Base-by-base conservation (phyloP, 1,284 basidiomycete genomes). In the Moesziomyces parantarcticus region DNA sequence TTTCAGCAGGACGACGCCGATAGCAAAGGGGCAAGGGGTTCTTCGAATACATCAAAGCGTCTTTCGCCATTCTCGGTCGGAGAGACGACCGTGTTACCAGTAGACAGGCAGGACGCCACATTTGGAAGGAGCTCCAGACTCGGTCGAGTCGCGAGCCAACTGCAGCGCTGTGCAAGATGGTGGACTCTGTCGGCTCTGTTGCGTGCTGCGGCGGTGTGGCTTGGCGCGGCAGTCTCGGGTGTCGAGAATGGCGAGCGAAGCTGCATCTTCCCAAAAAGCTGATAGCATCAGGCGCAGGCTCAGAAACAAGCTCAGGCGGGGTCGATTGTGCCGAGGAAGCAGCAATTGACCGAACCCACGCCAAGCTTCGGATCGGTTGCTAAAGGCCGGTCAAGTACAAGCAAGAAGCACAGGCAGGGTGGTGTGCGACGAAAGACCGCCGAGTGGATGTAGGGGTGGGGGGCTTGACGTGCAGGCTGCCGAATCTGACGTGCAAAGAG, bases 401-500 rank as follows among this genome's bases (percentile, higher is more conserved):
- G 14, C 36, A 16, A 6, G 1, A 39, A 14, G 36, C 36, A 14
- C 11, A 18, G 36, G 36, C 16, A 4, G 18, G 11, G 16, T 18
- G 18, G 11, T 18, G 16, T 16, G 18, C 5, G 14, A 11, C 29
- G 29, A 11, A 32, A 32, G 29, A 11, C 6, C 11, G 5, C 11
- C 6, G 6, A 32, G 29, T 32, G 6, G 43, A 39, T 48, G 7
- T 8, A 9, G 32, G 36, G 23, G 23, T 50, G n/a, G 47, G 43
- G 26, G 49, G 50, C 61, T 56, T 61, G 65, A 67, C 65, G 65
- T 67, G 65, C 50, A 53, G 39, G 22, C 6, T 6, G 43, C 45
- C 23, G 8, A 46, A 50, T 58, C 47, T 61, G 58, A 61, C 58
- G 58, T 61, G 54, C 51, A 54, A 50, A 49, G 39, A 9, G 40